Evolutionary conservation across 805 yeast genomes (phyloP).

Genomic region (Metschnikowia orientalis): DNA sequence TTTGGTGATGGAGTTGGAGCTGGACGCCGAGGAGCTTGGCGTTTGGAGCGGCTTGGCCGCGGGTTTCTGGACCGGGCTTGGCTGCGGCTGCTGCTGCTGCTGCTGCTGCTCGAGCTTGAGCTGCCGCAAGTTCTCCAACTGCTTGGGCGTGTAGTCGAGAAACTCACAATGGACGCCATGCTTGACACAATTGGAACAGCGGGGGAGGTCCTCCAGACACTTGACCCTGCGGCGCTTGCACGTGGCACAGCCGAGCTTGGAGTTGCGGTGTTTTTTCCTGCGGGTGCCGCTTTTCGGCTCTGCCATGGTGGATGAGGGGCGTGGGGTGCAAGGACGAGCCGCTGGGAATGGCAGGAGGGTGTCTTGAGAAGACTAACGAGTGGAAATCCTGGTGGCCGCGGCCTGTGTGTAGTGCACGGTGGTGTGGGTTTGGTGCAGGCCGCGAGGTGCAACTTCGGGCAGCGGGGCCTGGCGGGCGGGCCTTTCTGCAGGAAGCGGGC

Average conservation of each 20-base stretch:
- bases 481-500: no score
- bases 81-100: no score
- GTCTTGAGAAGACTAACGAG: no score
- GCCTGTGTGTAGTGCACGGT: no score
- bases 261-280: slow-evolving; percentile 24
- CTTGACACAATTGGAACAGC: slow-evolving; percentile 37
- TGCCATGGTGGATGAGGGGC: slow-evolving; percentile 1
- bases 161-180: slow-evolving; percentile 39
- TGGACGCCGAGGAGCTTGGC: slow-evolving; percentile 3
- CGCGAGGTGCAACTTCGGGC: no score
- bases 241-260: slow-evolving; percentile 18
- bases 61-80: background rate
- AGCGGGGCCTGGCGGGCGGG: no score
- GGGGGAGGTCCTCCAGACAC: slow-evolving; percentile 34
- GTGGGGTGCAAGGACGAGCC: background rate
- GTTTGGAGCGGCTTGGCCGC: slow-evolving; percentile 1
- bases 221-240: slow-evolving; percentile 19
- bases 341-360: background rate
- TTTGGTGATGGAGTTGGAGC: background rate
- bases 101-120: slow-evolving; percentile 13
- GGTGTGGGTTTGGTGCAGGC: no score
- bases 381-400: no score
- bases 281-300: slow-evolving; percentile 10
- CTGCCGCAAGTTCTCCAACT: slow-evolving; percentile 25
- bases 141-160: slow-evolving; percentile 30